These are phyloP conservation scores for Penicillium sp. DNA, from an alignment of 2,329 filamentous ascomycete species.

Conservation along the genomic window DNA sequence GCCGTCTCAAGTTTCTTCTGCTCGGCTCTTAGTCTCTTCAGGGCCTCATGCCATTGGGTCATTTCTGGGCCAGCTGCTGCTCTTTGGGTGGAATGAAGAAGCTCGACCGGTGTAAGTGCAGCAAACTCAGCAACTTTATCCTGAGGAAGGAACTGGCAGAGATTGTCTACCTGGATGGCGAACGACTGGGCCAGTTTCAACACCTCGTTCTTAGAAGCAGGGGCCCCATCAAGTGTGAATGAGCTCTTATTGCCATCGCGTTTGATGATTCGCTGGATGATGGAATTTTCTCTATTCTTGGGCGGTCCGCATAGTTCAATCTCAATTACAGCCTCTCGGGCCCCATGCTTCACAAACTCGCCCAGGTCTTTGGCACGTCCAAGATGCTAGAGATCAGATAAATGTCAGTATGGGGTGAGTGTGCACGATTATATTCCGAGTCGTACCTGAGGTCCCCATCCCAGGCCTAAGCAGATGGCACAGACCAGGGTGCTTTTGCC, in stretches of 20 bases:
- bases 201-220: conserved; percentile 61
- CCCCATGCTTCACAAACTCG: conserved; percentile 92
- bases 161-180: conserved; percentile 93
- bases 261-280: conserved; percentile 74
- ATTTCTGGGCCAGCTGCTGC: conserved; percentile 83
- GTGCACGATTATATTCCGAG: neutral
- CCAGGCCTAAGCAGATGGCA: conserved; percentile 89
- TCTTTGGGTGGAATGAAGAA: conserved; percentile 81
- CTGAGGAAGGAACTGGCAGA: conserved; percentile 95
- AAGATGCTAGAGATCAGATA: conserved; percentile 56
- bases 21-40: conserved; percentile 68
- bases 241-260: conserved; percentile 76
- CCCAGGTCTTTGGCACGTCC: conserved; percentile 81
- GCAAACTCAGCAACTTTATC: conserved; percentile 96
- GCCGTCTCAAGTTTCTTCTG: conserved; percentile 65
- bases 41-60: conserved; percentile 70
- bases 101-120: conserved; percentile 73
- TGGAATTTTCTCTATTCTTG: conserved; percentile 60
- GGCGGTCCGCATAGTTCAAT: conserved; percentile 76
- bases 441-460: conserved; percentile 68
- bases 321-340: conserved; percentile 75
- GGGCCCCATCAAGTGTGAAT: conserved; percentile 74
- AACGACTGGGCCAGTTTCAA: conserved; percentile 67
- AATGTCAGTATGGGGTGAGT: neutral
- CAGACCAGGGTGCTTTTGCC: conserved; percentile 97